phyloP scores from a whole-genome alignment of 257 asterid genomes.

The Solanum arcanum region DNA sequence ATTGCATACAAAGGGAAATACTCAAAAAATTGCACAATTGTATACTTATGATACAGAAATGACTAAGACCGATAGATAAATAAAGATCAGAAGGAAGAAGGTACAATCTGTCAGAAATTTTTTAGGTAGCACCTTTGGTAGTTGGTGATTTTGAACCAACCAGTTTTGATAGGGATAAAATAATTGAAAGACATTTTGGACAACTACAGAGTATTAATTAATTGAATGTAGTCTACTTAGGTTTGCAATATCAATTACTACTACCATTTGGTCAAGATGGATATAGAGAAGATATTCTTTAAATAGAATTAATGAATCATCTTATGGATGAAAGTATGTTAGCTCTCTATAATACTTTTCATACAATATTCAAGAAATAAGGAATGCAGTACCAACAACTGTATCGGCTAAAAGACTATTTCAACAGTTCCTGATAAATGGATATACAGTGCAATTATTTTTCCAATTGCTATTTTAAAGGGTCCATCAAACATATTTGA shows the following conservation, averaged over 20 bases:
- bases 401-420: background rate
- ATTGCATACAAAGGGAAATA: background rate
- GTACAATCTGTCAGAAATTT: background rate
- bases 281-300: background rate
- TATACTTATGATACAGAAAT: background rate
- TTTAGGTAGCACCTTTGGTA: background rate
- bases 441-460: background rate
- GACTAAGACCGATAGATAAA: no score
- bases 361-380: background rate
- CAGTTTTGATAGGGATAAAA: background rate
- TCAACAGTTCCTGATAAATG: background rate
- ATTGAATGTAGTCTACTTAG: background rate
- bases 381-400: background rate
- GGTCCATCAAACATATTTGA: no score
- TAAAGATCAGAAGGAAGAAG: background rate
- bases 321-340: background rate
- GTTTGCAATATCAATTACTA: background rate
- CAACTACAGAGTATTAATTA: no score
- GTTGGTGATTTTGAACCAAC: background rate
- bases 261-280: background rate
- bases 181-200: no score
- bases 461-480: background rate
- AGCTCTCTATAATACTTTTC: background rate
- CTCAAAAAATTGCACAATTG: background rate
- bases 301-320: background rate